phyloP scores from a whole-genome alignment of 2,329 filamentous ascomycete species.

The Lachnellula subtilissima region DNA sequence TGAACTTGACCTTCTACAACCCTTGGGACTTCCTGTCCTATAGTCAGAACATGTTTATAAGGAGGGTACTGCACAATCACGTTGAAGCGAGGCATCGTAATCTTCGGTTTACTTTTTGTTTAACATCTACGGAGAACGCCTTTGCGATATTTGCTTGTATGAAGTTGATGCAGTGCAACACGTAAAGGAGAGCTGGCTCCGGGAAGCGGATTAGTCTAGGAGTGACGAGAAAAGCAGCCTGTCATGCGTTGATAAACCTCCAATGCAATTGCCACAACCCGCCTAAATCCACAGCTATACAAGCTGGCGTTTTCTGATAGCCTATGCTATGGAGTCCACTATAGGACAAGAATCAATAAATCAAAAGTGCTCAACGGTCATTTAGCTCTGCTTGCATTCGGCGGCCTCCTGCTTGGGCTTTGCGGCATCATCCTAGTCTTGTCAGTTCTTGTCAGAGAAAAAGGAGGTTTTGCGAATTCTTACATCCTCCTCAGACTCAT shows the following conservation, averaged over 20 bases:
- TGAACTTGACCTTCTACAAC: neutral
- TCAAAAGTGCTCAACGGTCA: neutral
- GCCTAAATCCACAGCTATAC: constrained; percentile 9
- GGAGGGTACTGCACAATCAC: neutral
- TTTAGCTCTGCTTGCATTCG: constrained; percentile 92
- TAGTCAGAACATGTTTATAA: too few relatives aligned
- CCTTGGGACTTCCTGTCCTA: neutral
- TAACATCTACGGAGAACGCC: constrained; percentile 27
- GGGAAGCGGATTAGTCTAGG: constrained; percentile 30
- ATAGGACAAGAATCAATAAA: neutral
- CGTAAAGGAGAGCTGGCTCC: constrained; percentile 14
- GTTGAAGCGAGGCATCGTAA: neutral
- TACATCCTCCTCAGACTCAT: constrained; percentile 75
- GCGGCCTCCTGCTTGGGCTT: constrained; percentile 93
- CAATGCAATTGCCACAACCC: constrained; percentile 18
- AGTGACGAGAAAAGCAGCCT: constrained; percentile 17
- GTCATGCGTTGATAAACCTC: constrained; percentile 18
- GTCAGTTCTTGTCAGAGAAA: constrained; percentile 8
- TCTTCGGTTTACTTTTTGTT: constrained; percentile 11
- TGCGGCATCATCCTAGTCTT: constrained; percentile 69
- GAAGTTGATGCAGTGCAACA: constrained; percentile 18
- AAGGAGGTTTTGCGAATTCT: constrained; percentile 26
- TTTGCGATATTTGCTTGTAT: constrained; percentile 21
- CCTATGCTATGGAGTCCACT: neutral
- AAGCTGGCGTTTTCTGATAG: constrained; percentile 1